Base-by-base conservation (phyloP, 768 basidiomycete genomes). In the Gautieria morchelliformis region DNA sequence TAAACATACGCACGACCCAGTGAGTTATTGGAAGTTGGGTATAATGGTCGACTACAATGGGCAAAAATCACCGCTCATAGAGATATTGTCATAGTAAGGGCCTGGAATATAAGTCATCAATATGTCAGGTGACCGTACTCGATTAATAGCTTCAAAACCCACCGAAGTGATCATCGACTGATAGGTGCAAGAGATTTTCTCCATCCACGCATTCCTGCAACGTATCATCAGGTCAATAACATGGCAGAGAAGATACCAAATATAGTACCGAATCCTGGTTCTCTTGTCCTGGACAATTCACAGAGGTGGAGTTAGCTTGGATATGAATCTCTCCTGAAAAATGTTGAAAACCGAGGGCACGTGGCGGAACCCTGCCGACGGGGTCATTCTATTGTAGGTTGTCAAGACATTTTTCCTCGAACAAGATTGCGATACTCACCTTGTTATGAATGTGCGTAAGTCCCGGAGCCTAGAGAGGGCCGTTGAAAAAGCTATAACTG, bases 291-390 rank as follows among this genome's bases (percentile, higher is more conserved):
- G 65, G 67, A 60, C 74, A 75, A 0, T 60, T 54, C 14, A 72
- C 62, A 39, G 65, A 64, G 2, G 58, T 63, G 52, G 67, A 63
- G 3, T 70, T 70, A n/a, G 63, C 56, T 5, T 67, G 66, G 60
- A 81, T 74, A 64, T 77, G 64, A 10, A 77, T 67, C 63, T 81
- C 79, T 6, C 78, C 77, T 19, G 70, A 70, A 3, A 77, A 69
- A 60, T 80, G 78, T 42, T 68, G 70, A 66, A 74, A 77, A 10
- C 64, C 68, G 60, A 78, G 59, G 63, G 72, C 71, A 49, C 63
- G 67, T 2, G 72, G 72, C 2, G 74, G 73, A 19, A 76, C 63
- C 39, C 48, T 63, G 0, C 75, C 74, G n/a, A 78, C 69, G 1
- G 72, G 71, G 66, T 78, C 77, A 48, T 72, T 60, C 59, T 74